Evolutionary conservation across 805 yeast genomes (phyloP).

Genomic region (Zygosaccharomyces siamensis): DNA sequence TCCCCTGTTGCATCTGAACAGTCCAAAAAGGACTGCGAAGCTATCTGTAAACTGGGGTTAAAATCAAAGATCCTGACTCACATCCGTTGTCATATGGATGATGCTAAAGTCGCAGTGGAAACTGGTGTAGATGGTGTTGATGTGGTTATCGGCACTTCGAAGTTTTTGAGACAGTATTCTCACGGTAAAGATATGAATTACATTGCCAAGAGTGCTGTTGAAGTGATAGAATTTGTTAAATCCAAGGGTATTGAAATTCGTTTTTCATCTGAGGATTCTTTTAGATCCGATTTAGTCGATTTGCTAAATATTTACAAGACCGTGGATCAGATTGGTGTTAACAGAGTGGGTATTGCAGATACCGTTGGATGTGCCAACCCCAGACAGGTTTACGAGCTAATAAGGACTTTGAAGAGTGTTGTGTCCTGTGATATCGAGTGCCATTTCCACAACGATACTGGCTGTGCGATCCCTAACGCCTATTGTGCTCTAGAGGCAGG

Average conservation of each 20-base stretch:
- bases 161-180: conserved; percentile 86
- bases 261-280: conserved; percentile 94
- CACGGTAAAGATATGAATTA: conserved; percentile 99
- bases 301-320: conserved; percentile 92
- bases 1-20: conserved; percentile 98
- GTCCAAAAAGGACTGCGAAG: conserved; percentile 89
- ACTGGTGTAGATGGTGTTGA: conserved; percentile 99
- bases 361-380: conserved; percentile 99
- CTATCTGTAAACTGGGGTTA: conserved; percentile 94
- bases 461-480: conserved; percentile 98
- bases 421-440: conserved; percentile 97
- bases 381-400: conserved; percentile 95
- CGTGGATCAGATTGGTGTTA: conserved; percentile 95
- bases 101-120: conserved; percentile 93
- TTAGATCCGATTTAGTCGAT: conserved; percentile 94
- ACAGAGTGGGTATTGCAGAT: conserved; percentile 98
- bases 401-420: conserved; percentile 86
- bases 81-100: conserved; percentile 98
- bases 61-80: conserved; percentile 94
- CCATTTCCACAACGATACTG: conserved; percentile 98
- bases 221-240: conserved; percentile 95
- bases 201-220: conserved; percentile 92
- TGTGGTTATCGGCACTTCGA: conserved; percentile 96
- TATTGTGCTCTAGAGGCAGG: conserved; percentile 98
- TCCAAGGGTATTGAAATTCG: conserved; percentile 95